A percentile compares a stretch with the other conserved stretches of the same genome.
These are phyloP conservation scores for Vigna radiata DNA, from an alignment of 306 rosid species.

Conservation along the genomic window DNA sequence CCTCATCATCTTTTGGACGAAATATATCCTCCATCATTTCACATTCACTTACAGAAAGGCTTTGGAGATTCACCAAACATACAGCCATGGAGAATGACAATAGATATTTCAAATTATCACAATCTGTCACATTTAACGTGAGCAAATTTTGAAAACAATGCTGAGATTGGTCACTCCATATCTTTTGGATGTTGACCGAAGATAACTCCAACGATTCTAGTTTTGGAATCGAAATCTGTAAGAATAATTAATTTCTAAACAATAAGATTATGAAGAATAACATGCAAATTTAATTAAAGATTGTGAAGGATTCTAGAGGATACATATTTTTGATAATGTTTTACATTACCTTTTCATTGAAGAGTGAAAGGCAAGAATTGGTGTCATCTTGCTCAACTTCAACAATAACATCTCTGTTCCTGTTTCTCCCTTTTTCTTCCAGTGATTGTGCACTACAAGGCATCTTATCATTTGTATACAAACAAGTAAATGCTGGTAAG, in stretches of 20 bases:
- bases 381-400: background rate
- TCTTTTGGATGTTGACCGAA: conserved; percentile 19
- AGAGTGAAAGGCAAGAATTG: background rate
- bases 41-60: conserved; percentile 20
- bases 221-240: conserved; percentile 41
- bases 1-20: background rate
- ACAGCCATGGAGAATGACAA: conserved; percentile 32
- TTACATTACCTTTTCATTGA: conserved; percentile 26
- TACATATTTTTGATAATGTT: background rate
- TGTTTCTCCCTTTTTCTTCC: background rate
- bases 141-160: conserved; percentile 30
- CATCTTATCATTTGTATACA: background rate
- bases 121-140: background rate
- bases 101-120: conserved; percentile 19
- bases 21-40: conserved; percentile 30
- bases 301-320: background rate
- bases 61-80: conserved; percentile 28
- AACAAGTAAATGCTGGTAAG: conserved; percentile 2
- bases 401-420: background rate
- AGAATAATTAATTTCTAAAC: background rate
- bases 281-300: background rate
- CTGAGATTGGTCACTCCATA: conserved; percentile 20
- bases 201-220: conserved; percentile 39
- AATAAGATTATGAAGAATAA: background rate
- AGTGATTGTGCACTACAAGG: background rate